Conservation (phyloP, 345 rosid species). For the Eucalyptus rudis region DNA sequence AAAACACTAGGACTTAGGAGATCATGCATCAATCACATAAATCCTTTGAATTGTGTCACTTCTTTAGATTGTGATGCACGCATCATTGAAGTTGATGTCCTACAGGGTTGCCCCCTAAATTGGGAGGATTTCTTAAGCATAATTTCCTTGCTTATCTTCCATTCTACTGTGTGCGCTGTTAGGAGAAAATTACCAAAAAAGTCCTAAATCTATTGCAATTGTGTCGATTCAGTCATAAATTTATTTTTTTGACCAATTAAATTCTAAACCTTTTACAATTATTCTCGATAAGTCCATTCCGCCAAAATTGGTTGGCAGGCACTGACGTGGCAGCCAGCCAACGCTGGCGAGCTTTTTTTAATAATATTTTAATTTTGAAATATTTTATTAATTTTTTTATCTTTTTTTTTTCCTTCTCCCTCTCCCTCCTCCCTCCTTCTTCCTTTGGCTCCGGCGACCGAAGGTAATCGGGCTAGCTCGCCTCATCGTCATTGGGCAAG, state of each 20-base stretch:
- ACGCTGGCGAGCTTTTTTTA: rapidly evolving
- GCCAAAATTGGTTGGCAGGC: no score
- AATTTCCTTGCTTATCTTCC: background rate
- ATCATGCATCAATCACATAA: no score
- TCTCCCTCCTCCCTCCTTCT: no score
- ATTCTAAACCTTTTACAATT: rapidly evolving
- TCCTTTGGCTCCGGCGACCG: rapidly evolving
- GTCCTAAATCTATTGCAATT: no score
- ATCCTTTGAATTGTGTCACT: background rate
- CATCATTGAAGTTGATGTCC: background rate
- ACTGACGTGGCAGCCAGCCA: rapidly evolving
- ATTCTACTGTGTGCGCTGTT: rapidly evolving
- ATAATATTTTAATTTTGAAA: no score
- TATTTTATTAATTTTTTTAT: no score
- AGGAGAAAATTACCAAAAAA: no score
- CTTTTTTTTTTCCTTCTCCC: no score
- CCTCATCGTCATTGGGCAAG: rapidly evolving
- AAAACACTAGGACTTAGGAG: no score
- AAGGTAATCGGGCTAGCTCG: rapidly evolving
- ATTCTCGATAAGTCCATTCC: rapidly evolving
- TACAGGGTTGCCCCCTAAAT: rapidly evolving
- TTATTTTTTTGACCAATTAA: no score
- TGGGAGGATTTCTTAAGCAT: background rate
- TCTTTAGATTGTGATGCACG: background rate
- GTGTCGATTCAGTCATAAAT: rapidly evolving